A percentile compares a stretch with the other conserved stretches of the same genome.
These are phyloP conservation scores for Passalora sequoiae DNA, from an alignment of 2,329 filamentous ascomycete species.

Conservation along the genomic window DNA sequence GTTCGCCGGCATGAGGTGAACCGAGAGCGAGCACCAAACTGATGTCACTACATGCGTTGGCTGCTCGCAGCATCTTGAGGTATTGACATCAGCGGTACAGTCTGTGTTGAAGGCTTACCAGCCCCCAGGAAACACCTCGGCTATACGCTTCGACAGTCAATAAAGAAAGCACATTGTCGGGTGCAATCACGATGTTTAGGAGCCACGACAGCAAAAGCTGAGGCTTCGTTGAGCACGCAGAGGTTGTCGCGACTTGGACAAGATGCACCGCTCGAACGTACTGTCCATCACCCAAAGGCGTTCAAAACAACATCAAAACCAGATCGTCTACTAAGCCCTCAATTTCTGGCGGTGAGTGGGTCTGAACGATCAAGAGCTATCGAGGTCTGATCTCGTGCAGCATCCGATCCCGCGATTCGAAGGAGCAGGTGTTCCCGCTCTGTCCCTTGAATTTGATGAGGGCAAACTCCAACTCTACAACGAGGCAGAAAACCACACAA, in stretches of 20 bases:
- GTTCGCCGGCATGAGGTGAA: too few species aligned
- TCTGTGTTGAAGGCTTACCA: too few species aligned
- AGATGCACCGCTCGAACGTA: constrained; percentile 16
- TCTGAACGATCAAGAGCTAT: not conserved
- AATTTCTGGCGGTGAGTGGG: constrained; percentile 12
- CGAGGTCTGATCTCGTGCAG: constrained; percentile 8
- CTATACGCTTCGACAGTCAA: not conserved
- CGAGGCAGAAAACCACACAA: constrained; percentile 14
- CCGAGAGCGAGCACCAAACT: too few species aligned
- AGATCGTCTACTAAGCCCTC: constrained; percentile 14
- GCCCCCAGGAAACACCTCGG: constrained; percentile 5
- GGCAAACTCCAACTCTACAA: constrained; percentile 18
- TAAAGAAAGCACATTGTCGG: not conserved
- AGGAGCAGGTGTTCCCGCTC: constrained; percentile 6
- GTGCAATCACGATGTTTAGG: not conserved
- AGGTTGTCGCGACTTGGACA: constrained; percentile 9
- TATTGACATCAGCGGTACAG: too few species aligned
- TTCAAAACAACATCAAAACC: constrained; percentile 15
- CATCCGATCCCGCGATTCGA: constrained; percentile 18
- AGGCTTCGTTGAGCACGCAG: not conserved
- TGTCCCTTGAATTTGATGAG: constrained; percentile 14
- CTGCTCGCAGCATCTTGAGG: too few species aligned
- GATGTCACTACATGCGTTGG: too few species aligned
- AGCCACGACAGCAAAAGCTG: not conserved
- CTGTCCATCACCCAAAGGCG: constrained; percentile 11